Evolutionary conservation across 192 early-diverging fungal genomes (phyloP), one percentile per base, ranked within the genome.

Genomic region (Umbelopsis ramanniana): DNA sequence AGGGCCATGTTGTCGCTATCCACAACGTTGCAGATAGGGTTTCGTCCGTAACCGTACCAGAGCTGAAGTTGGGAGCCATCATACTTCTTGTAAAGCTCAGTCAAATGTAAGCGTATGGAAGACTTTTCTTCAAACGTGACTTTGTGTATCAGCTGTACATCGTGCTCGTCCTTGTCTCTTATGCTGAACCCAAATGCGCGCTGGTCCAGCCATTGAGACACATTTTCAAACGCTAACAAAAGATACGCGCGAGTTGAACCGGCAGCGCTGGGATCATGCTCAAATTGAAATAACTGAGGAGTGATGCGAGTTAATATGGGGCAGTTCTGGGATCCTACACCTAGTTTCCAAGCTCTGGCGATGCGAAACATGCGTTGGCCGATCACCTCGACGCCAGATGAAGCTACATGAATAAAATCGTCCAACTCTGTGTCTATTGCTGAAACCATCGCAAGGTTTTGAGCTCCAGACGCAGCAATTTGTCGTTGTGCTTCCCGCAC

Each of bases 361-460:
- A 52, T 66, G 11, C 26, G 38, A 0, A 73, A 73, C 46, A 79
- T 26, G 1, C 77, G 70, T 3, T 69, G 14, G 0, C 77, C 77
- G 2, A 79, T 38, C n/a, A 26, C 47, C 3, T 19, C 9, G 0
- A 75, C n/a, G 15, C 74, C 74, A 2, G 23, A 15, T 10, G 68
- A 55, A 15, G 74, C 72, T 7, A 79, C 0, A 46, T 79, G 78
- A 21, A 79, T 33, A 8, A 29, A 55, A 46, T 79, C 78, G 66
- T 75, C 73, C 50, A 79, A 26, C 19, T 33, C 48, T 26, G 67
- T 72, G 24, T 74, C 74, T 11, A 79, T 67, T 7, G 69, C 67
- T 23, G 78, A 38, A 8, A 79, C 71, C 22, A 75, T 68, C 10
- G 46, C 66, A 7, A 63, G 47, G 14, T 21, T 70, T 19, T 15